Conservation (phyloP, 2,329 filamentous ascomycete genomes). For the Alternaria brassicicola region DNA sequence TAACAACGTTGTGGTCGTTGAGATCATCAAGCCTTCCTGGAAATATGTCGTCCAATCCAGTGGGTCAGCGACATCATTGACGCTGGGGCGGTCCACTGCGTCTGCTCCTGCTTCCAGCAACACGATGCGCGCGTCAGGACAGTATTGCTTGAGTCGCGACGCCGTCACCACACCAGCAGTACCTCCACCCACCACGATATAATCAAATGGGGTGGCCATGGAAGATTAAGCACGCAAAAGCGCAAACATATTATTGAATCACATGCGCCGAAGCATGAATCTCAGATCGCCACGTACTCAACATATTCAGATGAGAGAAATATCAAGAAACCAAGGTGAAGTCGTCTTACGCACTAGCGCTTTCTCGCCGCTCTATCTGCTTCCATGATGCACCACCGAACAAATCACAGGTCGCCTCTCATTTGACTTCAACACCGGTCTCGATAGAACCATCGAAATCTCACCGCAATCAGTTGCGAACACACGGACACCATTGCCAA, state of each 20-base stretch:
- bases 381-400: not conserved
- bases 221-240: not conserved
- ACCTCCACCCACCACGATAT: conserved; percentile 36
- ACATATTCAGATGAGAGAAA: not conserved
- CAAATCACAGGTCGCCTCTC: not conserved
- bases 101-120: conserved; percentile 26
- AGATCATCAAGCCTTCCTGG: conserved; percentile 18
- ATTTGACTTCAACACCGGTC: not conserved
- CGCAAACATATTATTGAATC: no score
- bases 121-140: conserved; percentile 8
- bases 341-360: not conserved
- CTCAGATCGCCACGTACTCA: no score
- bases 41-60: conserved; percentile 5
- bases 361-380: not conserved
- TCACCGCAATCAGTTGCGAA: not conserved
- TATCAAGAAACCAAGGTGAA: not conserved
- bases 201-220: conserved; percentile 16
- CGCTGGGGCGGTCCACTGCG: conserved; percentile 6
- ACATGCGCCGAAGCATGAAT: no score
- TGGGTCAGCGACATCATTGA: conserved; percentile 16
- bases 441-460: not conserved
- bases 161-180: conserved; percentile 32
- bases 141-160: conserved; percentile 22
- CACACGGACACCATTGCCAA: not conserved
- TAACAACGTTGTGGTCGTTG: conserved; percentile 23